Conservation (phyloP, 371 early-diverging fungal species). For the Mortierella sp. region DNA sequence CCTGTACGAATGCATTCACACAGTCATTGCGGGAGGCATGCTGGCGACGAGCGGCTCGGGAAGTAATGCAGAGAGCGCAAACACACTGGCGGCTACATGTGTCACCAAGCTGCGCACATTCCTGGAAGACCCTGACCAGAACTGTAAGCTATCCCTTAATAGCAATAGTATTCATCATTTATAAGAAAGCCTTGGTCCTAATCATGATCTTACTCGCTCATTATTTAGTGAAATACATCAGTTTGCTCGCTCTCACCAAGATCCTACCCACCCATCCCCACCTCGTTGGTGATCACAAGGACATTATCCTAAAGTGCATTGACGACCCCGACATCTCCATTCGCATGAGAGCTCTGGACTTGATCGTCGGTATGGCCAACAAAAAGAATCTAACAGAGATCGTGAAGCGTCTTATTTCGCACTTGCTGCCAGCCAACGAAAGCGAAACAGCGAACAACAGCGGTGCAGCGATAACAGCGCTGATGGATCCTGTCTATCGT, state of each 20-base stretch:
- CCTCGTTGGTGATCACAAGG: constrained; percentile 85
- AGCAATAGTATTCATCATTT: too few species aligned
- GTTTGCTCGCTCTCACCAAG: constrained; percentile 85
- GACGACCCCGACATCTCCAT: constrained; percentile 95
- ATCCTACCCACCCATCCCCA: constrained; percentile 85
- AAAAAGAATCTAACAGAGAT: constrained; percentile 83
- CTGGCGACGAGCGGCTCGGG: constrained; percentile 70
- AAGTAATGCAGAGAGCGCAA: constrained; percentile 62
- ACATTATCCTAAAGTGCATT: constrained; percentile 86
- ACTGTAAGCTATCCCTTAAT: constrained; percentile 70
- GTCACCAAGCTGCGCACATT: constrained; percentile 88
- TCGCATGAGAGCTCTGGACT: constrained; percentile 87
- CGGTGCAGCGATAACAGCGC: constrained; percentile 27
- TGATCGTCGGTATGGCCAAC: constrained; percentile 86
- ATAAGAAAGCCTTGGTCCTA: too few species aligned
- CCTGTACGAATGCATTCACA: constrained; percentile 94
- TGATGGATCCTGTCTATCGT: constrained; percentile 83
- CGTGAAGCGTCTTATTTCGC: constrained; percentile 84
- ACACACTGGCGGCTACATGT: constrained; percentile 84
- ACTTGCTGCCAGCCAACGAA: constrained; percentile 71
- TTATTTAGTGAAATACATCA: constrained; percentile 92
- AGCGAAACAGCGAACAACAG: constrained; percentile 14
- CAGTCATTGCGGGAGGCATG: constrained; percentile 91
- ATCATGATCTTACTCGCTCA: too few species aligned
- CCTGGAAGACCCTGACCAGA: constrained; percentile 91